Evolutionary conservation across 2,329 filamentous ascomycete species (phyloP), one percentile per base, ranked within the genome.

Genomic region (Colletotrichum lini): DNA sequence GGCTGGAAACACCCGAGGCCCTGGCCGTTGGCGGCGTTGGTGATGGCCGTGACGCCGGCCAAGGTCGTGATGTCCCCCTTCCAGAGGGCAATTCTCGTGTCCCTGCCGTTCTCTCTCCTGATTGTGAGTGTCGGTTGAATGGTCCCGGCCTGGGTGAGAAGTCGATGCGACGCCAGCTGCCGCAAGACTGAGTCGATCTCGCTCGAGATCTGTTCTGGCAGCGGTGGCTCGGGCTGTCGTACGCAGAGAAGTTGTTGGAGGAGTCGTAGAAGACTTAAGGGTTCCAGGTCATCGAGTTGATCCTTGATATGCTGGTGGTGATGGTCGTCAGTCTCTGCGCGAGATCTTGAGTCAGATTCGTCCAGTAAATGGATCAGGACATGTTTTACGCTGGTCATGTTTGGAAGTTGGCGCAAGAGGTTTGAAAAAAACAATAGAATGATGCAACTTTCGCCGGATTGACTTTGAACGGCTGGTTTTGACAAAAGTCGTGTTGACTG

Each of bases 1-100:
- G 79, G 78, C 62, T 77, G 76, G 66, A 82, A 82, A 71, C 80
- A 82, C 0, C 80, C 80, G 2, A 82, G 75, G 68, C 81, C 74
- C 13, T 75, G 76, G 4, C 76, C 74, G 63, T 81, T 81, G 16
- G 79, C 80, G 12, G 80, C 80, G 58, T 82, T 82, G 13, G 77
- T 78, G 61, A 82, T 80, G 9, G 79, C 79, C 1, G 78, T 80
- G 18, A 79, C 75, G 38, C 77, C 75, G 0, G 72, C 67, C 13
- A 82, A 73, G 0, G 77, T 75, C 10, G 80, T 81, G 57, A 81
- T 81, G 49, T 81, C 79, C 45, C 79, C 79, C 65, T 77, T 74
- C 79, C 79, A 81, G 18, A 80, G 69, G 16, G 74, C 72, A 2
- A 81, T 42, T n/a, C 62, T 62, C 23, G 65, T 52, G 21, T 49